Conservation (phyloP, 768 basidiomycete species). For the Asterophora parasitica region DNA sequence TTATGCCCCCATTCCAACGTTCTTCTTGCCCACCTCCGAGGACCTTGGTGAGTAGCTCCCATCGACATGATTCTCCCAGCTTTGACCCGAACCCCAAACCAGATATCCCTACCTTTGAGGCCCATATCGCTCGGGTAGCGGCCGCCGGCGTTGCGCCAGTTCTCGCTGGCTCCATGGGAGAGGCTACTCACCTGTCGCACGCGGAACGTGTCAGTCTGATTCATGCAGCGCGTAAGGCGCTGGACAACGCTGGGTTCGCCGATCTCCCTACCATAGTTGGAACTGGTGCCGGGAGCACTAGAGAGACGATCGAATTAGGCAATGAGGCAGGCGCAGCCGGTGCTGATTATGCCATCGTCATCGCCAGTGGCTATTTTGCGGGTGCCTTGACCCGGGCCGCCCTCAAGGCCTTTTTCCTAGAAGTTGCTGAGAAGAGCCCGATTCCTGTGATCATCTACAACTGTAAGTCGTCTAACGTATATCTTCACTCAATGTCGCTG, state of each 20-base stretch:
- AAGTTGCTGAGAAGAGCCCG: slow-evolving; percentile 74
- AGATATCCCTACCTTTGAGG: slow-evolving; percentile 68
- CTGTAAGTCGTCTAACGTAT: slow-evolving; percentile 43
- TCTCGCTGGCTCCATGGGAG: slow-evolving; percentile 81
- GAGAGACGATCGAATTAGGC: slow-evolving; percentile 73
- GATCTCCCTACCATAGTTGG: slow-evolving; percentile 73
- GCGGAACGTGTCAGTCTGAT: slow-evolving; percentile 64
- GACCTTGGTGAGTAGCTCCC: slow-evolving; percentile 63
- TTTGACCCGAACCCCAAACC: slow-evolving; percentile 8
- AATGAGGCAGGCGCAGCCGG: slow-evolving; percentile 79
- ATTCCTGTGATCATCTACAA: slow-evolving; percentile 90
- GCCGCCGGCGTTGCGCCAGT: slow-evolving; percentile 66
- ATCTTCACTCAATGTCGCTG: slow-evolving; percentile 7
- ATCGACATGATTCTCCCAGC: slow-evolving; percentile 1
- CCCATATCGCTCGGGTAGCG: slow-evolving; percentile 62
- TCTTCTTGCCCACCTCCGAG: slow-evolving; percentile 71
- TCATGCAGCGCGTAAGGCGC: slow-evolving; percentile 58
- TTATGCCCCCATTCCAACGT: slow-evolving; percentile 82
- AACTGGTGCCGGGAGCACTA: slow-evolving; percentile 78
- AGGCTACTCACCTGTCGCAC: slow-evolving; percentile 71
- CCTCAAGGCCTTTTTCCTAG: slow-evolving; percentile 73
- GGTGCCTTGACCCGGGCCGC: slow-evolving; percentile 68
- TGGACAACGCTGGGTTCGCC: slow-evolving; percentile 60
- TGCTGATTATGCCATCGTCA: slow-evolving; percentile 84
- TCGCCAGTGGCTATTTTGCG: slow-evolving; percentile 84